These are phyloP conservation scores for Miscanthus lutarioriparius DNA, from an alignment of 176 grass and related monocot genomes.

Conservation along the genomic window DNA sequence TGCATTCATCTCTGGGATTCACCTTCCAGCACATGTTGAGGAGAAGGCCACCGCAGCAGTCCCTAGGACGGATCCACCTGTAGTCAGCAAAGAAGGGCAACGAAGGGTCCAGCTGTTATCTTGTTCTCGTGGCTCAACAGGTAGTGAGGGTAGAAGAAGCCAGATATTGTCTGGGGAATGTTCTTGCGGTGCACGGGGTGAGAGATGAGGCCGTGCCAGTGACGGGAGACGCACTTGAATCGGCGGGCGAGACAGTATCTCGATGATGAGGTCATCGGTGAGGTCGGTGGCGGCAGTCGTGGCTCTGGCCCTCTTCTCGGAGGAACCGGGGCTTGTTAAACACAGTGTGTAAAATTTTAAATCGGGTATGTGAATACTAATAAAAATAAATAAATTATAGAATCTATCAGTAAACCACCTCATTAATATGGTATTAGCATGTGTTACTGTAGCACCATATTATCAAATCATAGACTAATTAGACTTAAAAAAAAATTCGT, in stretches of 20 bases:
- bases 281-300: not conserved
- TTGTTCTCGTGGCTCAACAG: not conserved
- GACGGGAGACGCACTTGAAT: slow-evolving; percentile 19
- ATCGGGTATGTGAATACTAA: too few relatives aligned
- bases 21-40: not conserved
- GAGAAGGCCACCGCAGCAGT: slow-evolving; percentile 25
- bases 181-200: not conserved
- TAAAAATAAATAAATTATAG: too few relatives aligned
- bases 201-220: slow-evolving; percentile 13
- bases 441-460: too few relatives aligned
- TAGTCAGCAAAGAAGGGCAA: not conserved
- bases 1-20: not conserved
- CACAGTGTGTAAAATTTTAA: too few relatives aligned
- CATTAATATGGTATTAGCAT: too few relatives aligned
- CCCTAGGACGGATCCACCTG: not conserved
- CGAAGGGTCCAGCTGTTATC: not conserved
- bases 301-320: not conserved
- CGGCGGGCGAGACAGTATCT: slow-evolving; percentile 5
- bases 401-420: too few relatives aligned
- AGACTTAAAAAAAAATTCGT: too few relatives aligned
- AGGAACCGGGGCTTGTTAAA: too few relatives aligned
- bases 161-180: not conserved
- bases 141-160: not conserved
- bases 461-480: too few relatives aligned
- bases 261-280: slow-evolving; percentile 2